phyloP scores from a whole-genome alignment of 2,329 filamentous ascomycete genomes.

The Ceratocystis huliohia region DNA sequence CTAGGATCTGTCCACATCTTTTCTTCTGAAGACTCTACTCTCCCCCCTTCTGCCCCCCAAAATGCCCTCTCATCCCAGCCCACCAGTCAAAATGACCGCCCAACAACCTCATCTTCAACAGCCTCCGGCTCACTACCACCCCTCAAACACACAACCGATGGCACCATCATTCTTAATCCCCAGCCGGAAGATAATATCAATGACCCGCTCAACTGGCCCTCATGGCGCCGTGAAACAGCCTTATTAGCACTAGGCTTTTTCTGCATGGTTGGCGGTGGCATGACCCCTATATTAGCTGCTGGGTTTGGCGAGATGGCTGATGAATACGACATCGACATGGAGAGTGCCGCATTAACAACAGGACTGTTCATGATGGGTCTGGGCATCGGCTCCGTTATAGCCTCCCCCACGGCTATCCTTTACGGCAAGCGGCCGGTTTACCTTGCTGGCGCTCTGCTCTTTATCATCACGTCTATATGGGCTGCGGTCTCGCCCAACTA shows the following conservation, averaged over 20 bases:
- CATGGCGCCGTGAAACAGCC: constrained; percentile 66
- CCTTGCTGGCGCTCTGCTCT: constrained; percentile 61
- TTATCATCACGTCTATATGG: constrained; percentile 67
- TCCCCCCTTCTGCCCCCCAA: constrained; percentile 25
- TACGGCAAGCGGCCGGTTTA: constrained; percentile 89
- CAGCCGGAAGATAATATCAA: constrained; percentile 86
- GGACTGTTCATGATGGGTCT: constrained; percentile 91
- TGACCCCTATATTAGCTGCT: constrained; percentile 79
- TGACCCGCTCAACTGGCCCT: constrained; percentile 85
- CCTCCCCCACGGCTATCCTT: constrained; percentile 80
- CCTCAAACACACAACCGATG: constrained; percentile 69
- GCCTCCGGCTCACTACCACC: constrained; percentile 17
- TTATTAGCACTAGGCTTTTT: constrained; percentile 78
- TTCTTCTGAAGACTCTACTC: constrained; percentile 43
- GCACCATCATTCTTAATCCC: constrained; percentile 74
- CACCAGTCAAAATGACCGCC: constrained; percentile 14
- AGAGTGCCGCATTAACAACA: constrained; percentile 72
- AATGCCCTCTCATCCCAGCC: constrained; percentile 20
- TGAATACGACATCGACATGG: constrained; percentile 50
- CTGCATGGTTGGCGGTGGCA: constrained; percentile 85
- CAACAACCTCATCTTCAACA: constrained; percentile 19
- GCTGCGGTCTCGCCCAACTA: constrained; percentile 75
- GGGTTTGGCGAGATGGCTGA: constrained; percentile 72
- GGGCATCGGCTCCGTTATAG: constrained; percentile 69
- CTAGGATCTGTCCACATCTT: constrained; percentile 47